phyloP scores from a whole-genome alignment of 805 yeast species.

The Kluyveromyces starmeri region DNA sequence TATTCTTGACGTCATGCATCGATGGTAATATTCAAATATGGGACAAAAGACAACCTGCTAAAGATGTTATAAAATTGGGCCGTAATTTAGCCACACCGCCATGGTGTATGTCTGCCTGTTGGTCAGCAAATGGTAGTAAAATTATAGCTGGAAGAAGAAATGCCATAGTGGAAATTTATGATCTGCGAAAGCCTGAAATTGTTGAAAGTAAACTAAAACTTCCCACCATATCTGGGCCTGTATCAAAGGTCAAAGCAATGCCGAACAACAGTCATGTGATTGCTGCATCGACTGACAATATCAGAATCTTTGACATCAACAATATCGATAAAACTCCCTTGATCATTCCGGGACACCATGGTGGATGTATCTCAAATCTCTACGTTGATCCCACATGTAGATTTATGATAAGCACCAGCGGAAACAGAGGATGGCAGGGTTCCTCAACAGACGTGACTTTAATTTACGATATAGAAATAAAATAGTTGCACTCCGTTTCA shows the following conservation, averaged over 20 bases:
- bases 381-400: slow-evolving; percentile 80
- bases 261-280: slow-evolving; percentile 73
- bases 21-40: slow-evolving; percentile 77
- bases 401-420: slow-evolving; percentile 85
- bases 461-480: slow-evolving; percentile 64
- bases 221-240: slow-evolving; percentile 87
- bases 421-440: slow-evolving; percentile 94
- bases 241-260: slow-evolving; percentile 67
- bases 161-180: slow-evolving; percentile 71
- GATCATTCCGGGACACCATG: slow-evolving; percentile 94
- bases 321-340: slow-evolving; percentile 34
- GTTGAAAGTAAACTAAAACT: slow-evolving; percentile 46
- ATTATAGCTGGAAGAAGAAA: slow-evolving; percentile 85
- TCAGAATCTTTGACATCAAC: slow-evolving; percentile 72
- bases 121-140: slow-evolving; percentile 78
- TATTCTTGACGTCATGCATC: slow-evolving; percentile 71
- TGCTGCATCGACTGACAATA: slow-evolving; percentile 86
- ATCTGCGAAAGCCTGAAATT: slow-evolving; percentile 41
- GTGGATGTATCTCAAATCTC: slow-evolving; percentile 74
- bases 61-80: slow-evolving; percentile 36
- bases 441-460: slow-evolving; percentile 69
- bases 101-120: slow-evolving; percentile 85
- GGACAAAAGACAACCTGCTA: slow-evolving; percentile 55
- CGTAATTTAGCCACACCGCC: slow-evolving; percentile 72
- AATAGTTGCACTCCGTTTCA: no score